Evolutionary conservation across 2,329 filamentous ascomycete genomes (phyloP), one percentile per base, ranked within the genome.

Genomic region (Colletotrichum kahawae): DNA sequence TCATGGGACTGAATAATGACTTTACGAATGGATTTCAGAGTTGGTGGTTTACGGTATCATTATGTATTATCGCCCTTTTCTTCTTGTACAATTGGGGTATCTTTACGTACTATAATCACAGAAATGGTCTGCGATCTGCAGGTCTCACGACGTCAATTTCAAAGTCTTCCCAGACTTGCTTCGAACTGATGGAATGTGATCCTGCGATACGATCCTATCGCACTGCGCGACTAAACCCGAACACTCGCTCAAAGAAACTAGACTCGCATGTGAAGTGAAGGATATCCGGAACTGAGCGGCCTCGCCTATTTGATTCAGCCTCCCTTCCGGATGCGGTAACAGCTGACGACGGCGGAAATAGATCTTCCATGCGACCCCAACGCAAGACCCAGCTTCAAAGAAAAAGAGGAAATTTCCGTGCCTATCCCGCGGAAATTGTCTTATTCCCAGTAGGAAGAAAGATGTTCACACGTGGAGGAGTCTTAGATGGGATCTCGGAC

Each of bases 401-500:
- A 1, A 34, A 62, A 60, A 60, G 1, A 60, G 27, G 56, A 34
- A 29, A 18, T 4, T 13, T 21, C 43, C 43, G 43, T 51, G 31
- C 21, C 29, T 34, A 12, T 24, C 31, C 27, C 31, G n/a, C 1
- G 31, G 29, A 10, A 33, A 5, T 14, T 62, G n/a, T 36, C 31
- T 62, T 24, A 62, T 62, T 21, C 7, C 57, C 31, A 3, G 2
- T 2, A 21, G 31, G 7, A 5, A n/a, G 18, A n/a, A 34, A 21
- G 31, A 8, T 3, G n/a, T 62, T 33, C 29, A 0, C 21, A 33
- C 33, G 57, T 62, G 31, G n/a, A 2, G 1, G 4, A 14, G 57
- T 62, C 57, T 62, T 34, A 62, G 57, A 36, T 36, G 57, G 4
- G 29, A 62, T 62, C 57, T 60, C 57, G n/a, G 57, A 60, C 31